phyloP scores from a whole-genome alignment of 2,329 filamentous ascomycete species.

The Colletotrichum tropicicola region DNA sequence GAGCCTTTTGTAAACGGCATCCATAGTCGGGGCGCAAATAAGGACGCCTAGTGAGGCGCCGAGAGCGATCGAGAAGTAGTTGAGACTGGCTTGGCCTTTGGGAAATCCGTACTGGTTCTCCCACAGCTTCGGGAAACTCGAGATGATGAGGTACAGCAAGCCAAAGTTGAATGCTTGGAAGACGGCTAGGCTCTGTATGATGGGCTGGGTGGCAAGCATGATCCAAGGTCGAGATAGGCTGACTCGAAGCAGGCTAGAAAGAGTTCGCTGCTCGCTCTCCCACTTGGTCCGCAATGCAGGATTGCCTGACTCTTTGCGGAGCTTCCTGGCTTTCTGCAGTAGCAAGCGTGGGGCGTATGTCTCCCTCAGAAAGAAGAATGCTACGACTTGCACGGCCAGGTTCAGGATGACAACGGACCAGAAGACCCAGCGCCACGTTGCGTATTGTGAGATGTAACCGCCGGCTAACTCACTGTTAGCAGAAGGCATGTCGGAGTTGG shows the following conservation, averaged over 20 bases:
- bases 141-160: constrained; percentile 70
- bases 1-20: constrained; percentile 45
- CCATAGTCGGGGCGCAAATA: constrained; percentile 53
- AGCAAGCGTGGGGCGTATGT: constrained; percentile 49
- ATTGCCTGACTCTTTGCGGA: constrained; percentile 43
- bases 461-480: constrained; percentile 35
- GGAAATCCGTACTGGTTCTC: constrained; percentile 61
- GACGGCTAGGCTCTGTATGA: constrained; percentile 63
- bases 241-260: constrained; percentile 34
- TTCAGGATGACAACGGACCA: constrained; percentile 54
- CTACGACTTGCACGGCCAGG: constrained; percentile 43
- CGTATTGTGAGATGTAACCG: constrained; percentile 45
- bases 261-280: constrained; percentile 45
- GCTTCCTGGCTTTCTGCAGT: constrained; percentile 38
- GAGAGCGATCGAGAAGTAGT: constrained; percentile 70
- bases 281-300: constrained; percentile 42
- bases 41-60: constrained; percentile 69
- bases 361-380: constrained; percentile 45
- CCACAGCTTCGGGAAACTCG: constrained; percentile 70
- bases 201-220: constrained; percentile 66
- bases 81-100: constrained; percentile 67
- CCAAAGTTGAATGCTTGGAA: constrained; percentile 70
- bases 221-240: constrained; percentile 64
- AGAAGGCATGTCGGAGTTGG: not conserved
- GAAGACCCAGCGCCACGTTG: constrained; percentile 56